Evolutionary conservation across 2,329 filamentous ascomycete genomes (phyloP).

Genomic region (Calycina herbarum): DNA sequence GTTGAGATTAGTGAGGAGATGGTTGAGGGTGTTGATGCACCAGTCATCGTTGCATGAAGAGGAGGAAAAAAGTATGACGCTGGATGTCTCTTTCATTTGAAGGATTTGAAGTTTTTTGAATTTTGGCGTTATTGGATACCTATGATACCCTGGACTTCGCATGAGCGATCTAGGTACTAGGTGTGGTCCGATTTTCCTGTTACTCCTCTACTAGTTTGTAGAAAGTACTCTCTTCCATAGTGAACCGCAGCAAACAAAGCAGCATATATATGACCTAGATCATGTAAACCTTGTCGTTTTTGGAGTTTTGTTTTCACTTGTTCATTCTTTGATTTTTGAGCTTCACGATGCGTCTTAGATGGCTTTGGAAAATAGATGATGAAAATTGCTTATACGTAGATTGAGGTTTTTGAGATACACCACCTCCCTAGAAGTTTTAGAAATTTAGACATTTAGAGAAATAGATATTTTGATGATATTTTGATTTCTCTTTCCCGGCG

Average conservation of each 20-base stretch:
- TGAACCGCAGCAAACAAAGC: neutral
- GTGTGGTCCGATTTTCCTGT: neutral
- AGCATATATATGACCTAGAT: neutral
- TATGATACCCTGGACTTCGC: conserved; percentile 7
- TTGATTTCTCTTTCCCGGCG: too few relatives aligned
- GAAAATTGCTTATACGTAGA: too few relatives aligned
- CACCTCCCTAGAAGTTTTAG: too few relatives aligned
- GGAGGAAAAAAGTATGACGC: neutral
- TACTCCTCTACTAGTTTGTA: neutral
- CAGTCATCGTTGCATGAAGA: conserved; percentile 1
- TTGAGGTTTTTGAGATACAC: too few relatives aligned
- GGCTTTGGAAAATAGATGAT: neutral
- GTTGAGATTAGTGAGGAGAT: neutral
- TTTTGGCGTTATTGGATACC: conserved; percentile 4
- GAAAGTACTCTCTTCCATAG: neutral
- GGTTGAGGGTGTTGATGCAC: neutral
- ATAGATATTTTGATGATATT: too few relatives aligned
- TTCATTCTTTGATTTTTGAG: neutral
- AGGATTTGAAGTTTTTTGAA: neutral
- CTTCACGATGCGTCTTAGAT: neutral
- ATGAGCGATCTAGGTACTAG: conserved; percentile 9
- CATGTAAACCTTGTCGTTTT: neutral
- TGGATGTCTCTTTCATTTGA: neutral
- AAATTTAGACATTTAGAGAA: too few relatives aligned
- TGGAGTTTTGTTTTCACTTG: neutral